phyloP scores from a whole-genome alignment of 1,284 basidiomycete species.

The Leccinum pseudoinsigne region DNA sequence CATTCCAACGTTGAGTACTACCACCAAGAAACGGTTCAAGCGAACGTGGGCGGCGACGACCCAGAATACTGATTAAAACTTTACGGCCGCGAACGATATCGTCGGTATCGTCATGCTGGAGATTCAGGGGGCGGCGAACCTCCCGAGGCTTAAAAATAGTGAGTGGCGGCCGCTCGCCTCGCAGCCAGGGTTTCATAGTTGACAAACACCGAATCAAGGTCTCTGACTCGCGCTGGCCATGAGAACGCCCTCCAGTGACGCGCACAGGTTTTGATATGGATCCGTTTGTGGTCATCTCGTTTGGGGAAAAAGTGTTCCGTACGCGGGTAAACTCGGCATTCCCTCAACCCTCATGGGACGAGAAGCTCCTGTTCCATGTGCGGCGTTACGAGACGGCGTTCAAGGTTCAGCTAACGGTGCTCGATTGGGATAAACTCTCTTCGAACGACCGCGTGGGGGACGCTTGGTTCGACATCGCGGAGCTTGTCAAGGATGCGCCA shows the following conservation, averaged over 20 bases:
- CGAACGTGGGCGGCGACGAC: constrained; percentile 21
- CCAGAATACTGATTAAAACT: constrained; percentile 57
- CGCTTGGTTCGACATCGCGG: constrained; percentile 64
- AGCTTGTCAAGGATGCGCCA: constrained; percentile 73
- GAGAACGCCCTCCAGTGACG: no score
- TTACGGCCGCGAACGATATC: constrained; percentile 74
- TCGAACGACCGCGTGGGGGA: constrained; percentile 86
- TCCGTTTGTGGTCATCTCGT: constrained; percentile 94
- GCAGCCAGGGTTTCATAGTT: constrained; percentile 2
- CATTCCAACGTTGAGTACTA: constrained; percentile 24
- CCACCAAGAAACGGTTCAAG: constrained; percentile 31
- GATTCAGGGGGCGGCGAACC: constrained; percentile 69
- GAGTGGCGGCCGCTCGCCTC: constrained; percentile 34
- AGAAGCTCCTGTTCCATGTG: constrained; percentile 96
- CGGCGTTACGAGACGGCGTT: constrained; percentile 81
- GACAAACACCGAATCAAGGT: constrained; percentile 1
- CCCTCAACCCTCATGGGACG: constrained; percentile 92
- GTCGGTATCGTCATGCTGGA: constrained; percentile 92
- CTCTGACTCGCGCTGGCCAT: not conserved
- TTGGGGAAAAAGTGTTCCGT: constrained; percentile 96
- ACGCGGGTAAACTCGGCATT: constrained; percentile 85
- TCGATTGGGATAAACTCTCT: constrained; percentile 95
- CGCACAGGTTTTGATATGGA: constrained; percentile 89
- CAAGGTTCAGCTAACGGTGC: constrained; percentile 78
- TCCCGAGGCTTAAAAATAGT: constrained; percentile 90